Evolutionary conservation across 208 protist species (phyloP), one percentile per base, ranked within the genome.

Genomic region (Acanthamoeba royreba): DNA sequence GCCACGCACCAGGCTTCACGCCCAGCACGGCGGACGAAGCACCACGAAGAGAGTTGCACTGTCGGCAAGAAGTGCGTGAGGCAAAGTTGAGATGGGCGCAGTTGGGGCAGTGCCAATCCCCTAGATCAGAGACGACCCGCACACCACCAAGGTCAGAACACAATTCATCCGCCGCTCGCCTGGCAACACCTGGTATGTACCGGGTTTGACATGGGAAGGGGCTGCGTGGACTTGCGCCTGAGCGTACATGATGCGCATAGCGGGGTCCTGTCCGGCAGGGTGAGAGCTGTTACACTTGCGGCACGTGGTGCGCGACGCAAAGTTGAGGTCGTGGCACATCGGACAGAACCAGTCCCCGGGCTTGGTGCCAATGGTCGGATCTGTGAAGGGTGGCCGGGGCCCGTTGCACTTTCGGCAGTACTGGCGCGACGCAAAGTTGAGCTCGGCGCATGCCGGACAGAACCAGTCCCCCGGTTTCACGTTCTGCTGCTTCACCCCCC

Each of bases 301-400:
- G 38, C 87, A 92, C 4, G 87, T 58, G 15, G 40, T 69, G n/a
- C 87, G 87, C 13, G 87, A 90, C 11, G 87, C 87, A 52, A 92
- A 92, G 87, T 92, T 92, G 40, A 92, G 52, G 87, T 92, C 87
- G 17, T 49, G 58, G 46, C 87, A 92, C 28, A 38, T 55, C 15
- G 87, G 87, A 33, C 87, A 92, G n/a, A 61, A 92, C 87, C 87
- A 92, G 61, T 92, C 87, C 2, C 87, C 87, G 19, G 87, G 87
- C 43, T 77, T 92, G 52, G 87, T 92, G 25, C 81, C 81, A 19
- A 89, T 89, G 31, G 81, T 89, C 8, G 81, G 81, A 42, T 89
- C 81, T 35, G 52, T 49, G 81, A 69, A 89, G 8, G 81, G 47
- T 22, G 87, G 87, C 2, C 38, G 52, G 2, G 87, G 87, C 31